These are phyloP conservation scores for Cenchrus fungigraminus DNA, from an alignment of 176 grass and related monocot species.

Conservation along the genomic window DNA sequence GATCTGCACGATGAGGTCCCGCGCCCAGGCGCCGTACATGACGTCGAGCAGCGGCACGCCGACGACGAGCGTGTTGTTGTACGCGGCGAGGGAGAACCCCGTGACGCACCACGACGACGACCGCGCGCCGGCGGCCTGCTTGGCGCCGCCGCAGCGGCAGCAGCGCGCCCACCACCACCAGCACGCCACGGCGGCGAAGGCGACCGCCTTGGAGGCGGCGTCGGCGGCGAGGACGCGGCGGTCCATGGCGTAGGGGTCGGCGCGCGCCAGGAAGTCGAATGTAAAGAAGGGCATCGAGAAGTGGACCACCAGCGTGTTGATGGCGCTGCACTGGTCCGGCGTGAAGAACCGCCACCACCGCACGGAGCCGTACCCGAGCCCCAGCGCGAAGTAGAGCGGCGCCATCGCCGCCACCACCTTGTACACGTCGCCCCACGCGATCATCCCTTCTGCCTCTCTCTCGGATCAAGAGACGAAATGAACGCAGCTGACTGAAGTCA, in stretches of 20 bases:
- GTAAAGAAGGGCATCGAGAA: constrained; percentile 77
- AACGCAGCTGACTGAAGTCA: no score
- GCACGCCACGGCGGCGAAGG: constrained; percentile 18
- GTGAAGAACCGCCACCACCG: constrained; percentile 71
- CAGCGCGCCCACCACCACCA: not conserved
- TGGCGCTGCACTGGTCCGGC: constrained; percentile 55
- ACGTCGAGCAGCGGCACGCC: constrained; percentile 54
- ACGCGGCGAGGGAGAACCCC: constrained; percentile 62
- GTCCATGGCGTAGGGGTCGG: constrained; percentile 54
- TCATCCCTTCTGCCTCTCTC: constrained; percentile 36
- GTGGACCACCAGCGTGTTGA: constrained; percentile 59
- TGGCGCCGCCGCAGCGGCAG: not conserved
- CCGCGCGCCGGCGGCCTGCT: not conserved
- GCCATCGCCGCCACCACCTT: constrained; percentile 65
- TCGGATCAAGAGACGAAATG: no score
- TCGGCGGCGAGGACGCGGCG: constrained; percentile 62
- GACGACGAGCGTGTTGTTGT: constrained; percentile 69
- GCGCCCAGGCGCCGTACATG: constrained; percentile 67
- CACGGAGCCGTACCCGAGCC: constrained; percentile 57
- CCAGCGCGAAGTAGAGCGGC: constrained; percentile 70
- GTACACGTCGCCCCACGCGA: constrained; percentile 52
- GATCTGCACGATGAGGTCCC: constrained; percentile 77
- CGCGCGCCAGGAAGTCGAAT: constrained; percentile 62
- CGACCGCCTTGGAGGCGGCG: constrained; percentile 49
- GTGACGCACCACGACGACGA: constrained; percentile 58